Evolutionary conservation across 2,329 filamentous ascomycete genomes (phyloP).

Genomic region (Pseudogymnoascus sp.): DNA sequence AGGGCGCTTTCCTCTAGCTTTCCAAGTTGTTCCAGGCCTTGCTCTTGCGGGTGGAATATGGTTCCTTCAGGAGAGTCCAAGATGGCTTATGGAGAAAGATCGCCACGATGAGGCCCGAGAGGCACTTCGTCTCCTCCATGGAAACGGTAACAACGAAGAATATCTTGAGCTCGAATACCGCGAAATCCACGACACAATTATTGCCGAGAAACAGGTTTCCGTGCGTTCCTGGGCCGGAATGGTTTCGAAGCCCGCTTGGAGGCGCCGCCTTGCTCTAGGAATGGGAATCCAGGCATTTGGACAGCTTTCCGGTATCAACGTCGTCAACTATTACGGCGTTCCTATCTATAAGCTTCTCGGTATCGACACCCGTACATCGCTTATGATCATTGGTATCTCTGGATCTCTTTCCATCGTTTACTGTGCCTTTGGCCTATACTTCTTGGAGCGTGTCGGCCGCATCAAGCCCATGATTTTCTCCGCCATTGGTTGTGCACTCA

Average conservation of each 20-base stretch:
- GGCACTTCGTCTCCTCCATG: conserved; percentile 41
- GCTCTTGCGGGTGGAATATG: conserved; percentile 44
- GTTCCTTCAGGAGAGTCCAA: conserved; percentile 47
- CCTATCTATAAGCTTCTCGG: conserved; percentile 20
- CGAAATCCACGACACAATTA: conserved; percentile 48
- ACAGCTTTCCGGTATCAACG: conserved; percentile 38
- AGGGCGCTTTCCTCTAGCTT: conserved; percentile 49
- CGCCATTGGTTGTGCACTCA: conserved; percentile 41
- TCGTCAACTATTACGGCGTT: conserved; percentile 35
- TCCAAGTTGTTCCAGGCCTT: conserved; percentile 45
- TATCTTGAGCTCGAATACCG: conserved; percentile 45
- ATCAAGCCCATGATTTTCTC: conserved; percentile 32
- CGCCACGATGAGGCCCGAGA: conserved; percentile 39
- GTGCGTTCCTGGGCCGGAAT: conserved; percentile 35
- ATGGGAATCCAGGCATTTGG: conserved; percentile 41
- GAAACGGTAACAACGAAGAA: conserved; percentile 37
- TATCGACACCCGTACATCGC: conserved; percentile 34
- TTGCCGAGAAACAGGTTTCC: conserved; percentile 42
- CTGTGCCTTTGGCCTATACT: conserved; percentile 31
- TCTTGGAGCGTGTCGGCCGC: conserved; percentile 26
- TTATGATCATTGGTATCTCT: conserved; percentile 43
- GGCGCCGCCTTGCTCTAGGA: conserved; percentile 37
- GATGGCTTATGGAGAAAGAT: conserved; percentile 44
- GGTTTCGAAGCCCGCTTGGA: conserved; percentile 35
- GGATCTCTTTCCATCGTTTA: conserved; percentile 39